Conservation (phyloP, 306 rosid genomes). For the Luffa acutangula region DNA sequence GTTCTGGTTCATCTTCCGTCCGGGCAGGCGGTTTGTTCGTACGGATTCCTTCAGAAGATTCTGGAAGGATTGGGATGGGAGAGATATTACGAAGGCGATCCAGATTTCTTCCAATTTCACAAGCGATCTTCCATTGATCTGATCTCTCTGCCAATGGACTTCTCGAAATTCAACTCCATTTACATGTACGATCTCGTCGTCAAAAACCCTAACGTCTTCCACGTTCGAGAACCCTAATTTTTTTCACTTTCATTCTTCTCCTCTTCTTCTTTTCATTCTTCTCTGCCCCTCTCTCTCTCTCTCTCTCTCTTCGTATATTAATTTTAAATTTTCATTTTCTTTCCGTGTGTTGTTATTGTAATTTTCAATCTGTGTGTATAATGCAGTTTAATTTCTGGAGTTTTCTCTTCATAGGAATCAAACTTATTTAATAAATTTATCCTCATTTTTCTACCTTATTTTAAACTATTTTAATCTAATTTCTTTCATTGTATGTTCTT, state of each 20-base stretch:
- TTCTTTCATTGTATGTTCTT: too few species aligned
- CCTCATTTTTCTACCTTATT: too few species aligned
- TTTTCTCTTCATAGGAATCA: neutral
- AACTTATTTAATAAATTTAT: neutral
- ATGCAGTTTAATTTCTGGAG: neutral
- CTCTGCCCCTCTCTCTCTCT: too few species aligned
- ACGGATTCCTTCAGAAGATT: conserved; percentile 50
- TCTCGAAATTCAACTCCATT: conserved; percentile 69
- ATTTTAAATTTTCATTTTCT: neutral
- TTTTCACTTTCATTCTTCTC: neutral
- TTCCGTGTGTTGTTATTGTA: too few species aligned
- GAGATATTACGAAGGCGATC: conserved; percentile 78
- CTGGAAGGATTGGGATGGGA: conserved; percentile 80
- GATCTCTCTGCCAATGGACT: conserved; percentile 81
- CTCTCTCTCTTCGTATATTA: too few species aligned
- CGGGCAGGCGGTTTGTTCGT: conserved; percentile 50
- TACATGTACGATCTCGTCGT: conserved; percentile 85
- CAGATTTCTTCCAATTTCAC: conserved; percentile 76
- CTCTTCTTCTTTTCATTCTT: neutral
- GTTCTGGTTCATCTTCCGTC: conserved; percentile 60
- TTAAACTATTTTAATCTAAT: too few species aligned
- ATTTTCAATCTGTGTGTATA: neutral
- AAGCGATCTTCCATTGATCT: conserved; percentile 75
- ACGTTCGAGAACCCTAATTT: conserved; percentile 51
- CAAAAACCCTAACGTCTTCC: conserved; percentile 77